These are phyloP conservation scores for Candolleomyces efflorescens DNA, from an alignment of 768 basidiomycete genomes.

Conservation along the genomic window DNA sequence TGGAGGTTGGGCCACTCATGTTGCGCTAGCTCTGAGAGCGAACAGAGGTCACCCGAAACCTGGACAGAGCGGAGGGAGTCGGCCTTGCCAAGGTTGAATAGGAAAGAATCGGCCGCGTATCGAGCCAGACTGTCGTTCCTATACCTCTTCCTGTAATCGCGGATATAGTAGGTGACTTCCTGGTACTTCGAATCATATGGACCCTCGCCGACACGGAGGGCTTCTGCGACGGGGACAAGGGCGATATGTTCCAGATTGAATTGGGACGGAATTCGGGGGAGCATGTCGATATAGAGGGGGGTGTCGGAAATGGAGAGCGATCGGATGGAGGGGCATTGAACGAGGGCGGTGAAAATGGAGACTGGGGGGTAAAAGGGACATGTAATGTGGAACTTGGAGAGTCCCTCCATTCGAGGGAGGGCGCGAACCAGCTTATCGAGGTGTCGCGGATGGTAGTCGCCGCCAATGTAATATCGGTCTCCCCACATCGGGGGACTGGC, in stretches of 20 bases:
- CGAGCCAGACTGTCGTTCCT: conserved; percentile 29
- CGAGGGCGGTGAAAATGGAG: conserved; percentile 30
- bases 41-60: conserved; percentile 33
- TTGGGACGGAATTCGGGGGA: conserved; percentile 24
- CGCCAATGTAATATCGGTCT: conserved; percentile 27
- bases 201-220: conserved; percentile 37
- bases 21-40: conserved; percentile 24
- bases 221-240: conserved; percentile 36
- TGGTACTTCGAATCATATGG: conserved; percentile 32
- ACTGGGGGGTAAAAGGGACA: conserved; percentile 38
- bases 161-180: conserved; percentile 30
- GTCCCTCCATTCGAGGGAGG: conserved; percentile 30
- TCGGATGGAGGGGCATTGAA: conserved; percentile 29
- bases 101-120: conserved; percentile 23
- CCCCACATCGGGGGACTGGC: conserved; percentile 36
- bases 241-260: conserved; percentile 31
- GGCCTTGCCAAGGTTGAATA: conserved; percentile 29
- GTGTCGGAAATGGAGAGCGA: conserved; percentile 36
- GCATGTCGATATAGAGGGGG: conserved; percentile 30
- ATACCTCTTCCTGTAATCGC: conserved; percentile 36
- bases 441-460: conserved; percentile 31
- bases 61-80: conserved; percentile 30
- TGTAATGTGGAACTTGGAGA: conserved; percentile 30
- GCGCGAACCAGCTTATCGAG: conserved; percentile 32
- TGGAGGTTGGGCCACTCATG: conserved; percentile 33